Base-by-base conservation (phyloP, 805 yeast species). In the Pichia heedii region DNA sequence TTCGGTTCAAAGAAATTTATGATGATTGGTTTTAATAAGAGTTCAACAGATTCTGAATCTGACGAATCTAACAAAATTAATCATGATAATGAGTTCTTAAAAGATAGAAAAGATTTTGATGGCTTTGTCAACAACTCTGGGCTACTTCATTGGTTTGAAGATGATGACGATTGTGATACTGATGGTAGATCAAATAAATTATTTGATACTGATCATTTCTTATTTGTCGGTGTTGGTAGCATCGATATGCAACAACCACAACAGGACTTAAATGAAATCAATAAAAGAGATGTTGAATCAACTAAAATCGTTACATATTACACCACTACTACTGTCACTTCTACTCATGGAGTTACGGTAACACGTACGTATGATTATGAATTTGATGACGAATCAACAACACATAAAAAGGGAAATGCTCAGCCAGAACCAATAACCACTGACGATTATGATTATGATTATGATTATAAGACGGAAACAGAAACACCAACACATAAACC, bases 181-280 rank as follows among this genome's bases (percentile, higher is more conserved):
- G 49, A 45, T 12, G 46, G 30, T 5, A 40, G 40, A 24, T 37
- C 41, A 8, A 32, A 29, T 37, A 42, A 37, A 36, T 42, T 54
- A 9, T 52, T 55, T 46, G 54, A 52, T 13, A 50, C 57, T 5
- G 56, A 59, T 46, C 49, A 50, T 38, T 54, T 58, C 29, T 39
- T 54, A 5, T 61, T 60, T 45, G 49, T 57, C 36, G 62, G 62
- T 9, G 48, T 59, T 46, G 61, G 55, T 33, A 50, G 56, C 32
- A 45, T 46, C 19, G 44, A 54, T 26, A 27, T 18, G 24, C 18
- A 32, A 20, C 24, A 24, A 21, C 16, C 21, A 18, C 7, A n/a
- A 12, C 30, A 41, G 13, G 26, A 34, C 7, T 15, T 4, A 1
- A 24, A 22, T 36, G 8, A 22, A 6, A 8, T 22, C 3, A 11